phyloP scores from a whole-genome alignment of 78 protist genomes.

The Dictyostelium intermedium region DNA sequence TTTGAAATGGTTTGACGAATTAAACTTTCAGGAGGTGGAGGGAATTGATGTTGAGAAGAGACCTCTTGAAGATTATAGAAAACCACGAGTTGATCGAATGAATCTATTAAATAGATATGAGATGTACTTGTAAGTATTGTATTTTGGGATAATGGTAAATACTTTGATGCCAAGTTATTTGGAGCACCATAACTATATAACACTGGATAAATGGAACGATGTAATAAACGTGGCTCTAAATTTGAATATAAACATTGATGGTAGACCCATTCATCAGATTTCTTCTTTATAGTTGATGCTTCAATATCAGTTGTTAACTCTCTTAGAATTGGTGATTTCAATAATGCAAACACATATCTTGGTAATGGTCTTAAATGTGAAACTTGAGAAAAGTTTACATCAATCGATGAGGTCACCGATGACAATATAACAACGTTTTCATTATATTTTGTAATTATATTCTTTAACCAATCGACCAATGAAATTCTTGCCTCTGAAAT shows the following conservation, averaged over 20 bases:
- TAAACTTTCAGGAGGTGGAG: slow-evolving; percentile 55
- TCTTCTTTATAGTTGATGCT: not conserved
- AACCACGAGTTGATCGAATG: slow-evolving; percentile 23
- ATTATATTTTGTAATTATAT: slow-evolving; percentile 29
- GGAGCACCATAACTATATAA: slow-evolving; percentile 45
- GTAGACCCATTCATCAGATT: slow-evolving; percentile 57
- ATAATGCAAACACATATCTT: slow-evolving; percentile 44
- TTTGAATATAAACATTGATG: not conserved
- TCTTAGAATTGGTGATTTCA: not conserved
- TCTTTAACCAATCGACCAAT: slow-evolving; percentile 10
- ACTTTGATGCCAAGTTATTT: slow-evolving; percentile 34
- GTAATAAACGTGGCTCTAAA: slow-evolving; percentile 33
- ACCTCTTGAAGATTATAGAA: not conserved
- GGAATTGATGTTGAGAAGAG: not conserved
- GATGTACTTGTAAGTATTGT: not conserved
- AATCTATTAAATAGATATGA: slow-evolving; percentile 45
- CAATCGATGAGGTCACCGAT: not conserved
- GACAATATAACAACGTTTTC: slow-evolving; percentile 49
- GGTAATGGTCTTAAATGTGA: slow-evolving; percentile 40
- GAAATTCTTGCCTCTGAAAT: not conserved
- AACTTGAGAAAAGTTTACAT: slow-evolving; percentile 15
- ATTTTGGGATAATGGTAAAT: slow-evolving; percentile 24
- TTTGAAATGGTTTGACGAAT: slow-evolving; percentile 26
- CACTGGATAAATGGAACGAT: slow-evolving; percentile 56
- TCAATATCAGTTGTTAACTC: not conserved